phyloP scores from a whole-genome alignment of 164 flowering plant species.

The Vitis labrusca region DNA sequence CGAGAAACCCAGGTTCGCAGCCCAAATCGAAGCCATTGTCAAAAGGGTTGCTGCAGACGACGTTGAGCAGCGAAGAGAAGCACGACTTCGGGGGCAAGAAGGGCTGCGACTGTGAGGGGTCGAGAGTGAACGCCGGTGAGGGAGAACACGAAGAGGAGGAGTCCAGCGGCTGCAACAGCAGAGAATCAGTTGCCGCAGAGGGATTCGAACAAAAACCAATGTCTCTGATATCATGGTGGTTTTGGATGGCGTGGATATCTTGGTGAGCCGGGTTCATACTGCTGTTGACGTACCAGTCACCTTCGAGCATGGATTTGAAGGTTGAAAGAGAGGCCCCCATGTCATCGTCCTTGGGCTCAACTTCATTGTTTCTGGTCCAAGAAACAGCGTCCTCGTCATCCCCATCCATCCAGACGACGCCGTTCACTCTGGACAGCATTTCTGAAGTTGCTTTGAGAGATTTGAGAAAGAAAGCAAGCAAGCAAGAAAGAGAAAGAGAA shows the following conservation, averaged over 20 bases:
- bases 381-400: constrained; percentile 16
- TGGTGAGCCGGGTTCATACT: not conserved
- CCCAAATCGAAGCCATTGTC: constrained; percentile 29
- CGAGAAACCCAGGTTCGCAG: constrained; percentile 16
- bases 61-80: constrained; percentile 24
- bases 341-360: constrained; percentile 4
- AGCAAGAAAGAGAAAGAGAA: not conserved
- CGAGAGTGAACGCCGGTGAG: constrained; percentile 20
- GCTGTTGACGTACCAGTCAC: constrained; percentile 10
- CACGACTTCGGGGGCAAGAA: constrained; percentile 18
- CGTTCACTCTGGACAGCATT: constrained; percentile 24
- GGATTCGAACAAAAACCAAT: constrained; percentile 9
- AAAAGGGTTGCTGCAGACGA: constrained; percentile 15
- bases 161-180: constrained; percentile 21
- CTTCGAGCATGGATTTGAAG: constrained; percentile 35
- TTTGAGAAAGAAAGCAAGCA: too few relatives aligned
- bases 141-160: constrained; percentile 29
- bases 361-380: constrained; percentile 18
- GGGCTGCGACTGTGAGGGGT: constrained; percentile 22
- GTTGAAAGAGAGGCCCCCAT: constrained; percentile 9
- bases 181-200: not conserved
- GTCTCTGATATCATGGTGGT: constrained; percentile 11
- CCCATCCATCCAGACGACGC: constrained; percentile 25
- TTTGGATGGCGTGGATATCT: constrained; percentile 1
- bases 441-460: constrained; percentile 3